Percentiles rank a stretch among this genome's conserved stretches.
phyloP scores from a whole-genome alignment of 2,329 filamentous ascomycete species.

The Cryphonectria radicalis region DNA sequence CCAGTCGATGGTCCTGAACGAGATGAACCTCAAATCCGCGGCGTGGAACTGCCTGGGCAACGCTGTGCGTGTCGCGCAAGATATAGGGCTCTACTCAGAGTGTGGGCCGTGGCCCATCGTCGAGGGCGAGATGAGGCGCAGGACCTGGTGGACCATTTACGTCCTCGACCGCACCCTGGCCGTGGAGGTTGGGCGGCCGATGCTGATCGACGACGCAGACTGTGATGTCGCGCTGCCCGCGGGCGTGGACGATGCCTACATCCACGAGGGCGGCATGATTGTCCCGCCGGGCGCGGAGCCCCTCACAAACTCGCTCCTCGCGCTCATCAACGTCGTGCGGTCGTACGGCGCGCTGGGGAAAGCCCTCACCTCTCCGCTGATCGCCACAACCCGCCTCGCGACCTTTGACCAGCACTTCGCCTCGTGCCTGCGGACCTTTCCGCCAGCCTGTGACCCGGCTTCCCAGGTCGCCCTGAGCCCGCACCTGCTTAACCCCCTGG shows the following conservation, averaged over 20 bases:
- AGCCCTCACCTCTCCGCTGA: conserved; percentile 68
- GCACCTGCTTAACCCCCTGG: conserved; percentile 72
- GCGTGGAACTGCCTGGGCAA: conserved; percentile 86
- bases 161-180: conserved; percentile 82
- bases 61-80: conserved; percentile 80
- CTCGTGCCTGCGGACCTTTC: conserved; percentile 75
- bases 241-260: conserved; percentile 78
- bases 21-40: conserved; percentile 83
- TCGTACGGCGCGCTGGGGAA: conserved; percentile 75
- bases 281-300: conserved; percentile 57
- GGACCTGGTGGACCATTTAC: conserved; percentile 95
- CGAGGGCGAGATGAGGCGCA: conserved; percentile 82
- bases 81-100: conserved; percentile 80
- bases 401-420: conserved; percentile 82
- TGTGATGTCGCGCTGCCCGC: conserved; percentile 83
- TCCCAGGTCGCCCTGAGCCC: conserved; percentile 73
- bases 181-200: conserved; percentile 78
- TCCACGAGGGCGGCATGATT: conserved; percentile 61
- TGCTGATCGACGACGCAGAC: conserved; percentile 84
- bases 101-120: conserved; percentile 73
- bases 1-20: conserved; percentile 77
- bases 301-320: conserved; percentile 73
- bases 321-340: conserved; percentile 80
- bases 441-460: conserved; percentile 70
- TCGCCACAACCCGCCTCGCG: conserved; percentile 70